phyloP scores from a whole-genome alignment of 2,329 filamentous ascomycete species.

The Tolypocladium pustulatum region DNA sequence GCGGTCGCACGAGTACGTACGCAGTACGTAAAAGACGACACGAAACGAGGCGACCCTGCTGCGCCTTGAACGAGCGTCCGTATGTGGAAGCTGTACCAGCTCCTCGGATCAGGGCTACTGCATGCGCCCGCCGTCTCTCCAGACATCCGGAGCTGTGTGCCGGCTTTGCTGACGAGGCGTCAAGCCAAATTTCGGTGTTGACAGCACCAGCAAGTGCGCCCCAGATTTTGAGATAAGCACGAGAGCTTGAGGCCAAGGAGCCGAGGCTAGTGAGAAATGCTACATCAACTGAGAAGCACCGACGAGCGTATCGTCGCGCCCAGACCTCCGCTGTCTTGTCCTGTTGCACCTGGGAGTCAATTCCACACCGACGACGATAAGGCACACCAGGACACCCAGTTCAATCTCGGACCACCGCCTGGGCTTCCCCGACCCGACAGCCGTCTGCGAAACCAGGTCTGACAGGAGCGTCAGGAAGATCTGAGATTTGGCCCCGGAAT shows the following conservation, averaged over 20 bases:
- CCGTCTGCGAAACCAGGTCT: constrained; percentile 2
- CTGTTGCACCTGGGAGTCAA: not conserved
- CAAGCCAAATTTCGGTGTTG: not conserved
- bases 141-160: not conserved
- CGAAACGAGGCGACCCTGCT: not conserved
- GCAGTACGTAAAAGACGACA: not conserved
- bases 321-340: not conserved
- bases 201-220: not conserved
- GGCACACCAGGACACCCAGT: not conserved
- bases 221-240: not conserved
- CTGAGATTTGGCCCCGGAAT: constrained; percentile 24
- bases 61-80: not conserved
- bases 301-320: not conserved
- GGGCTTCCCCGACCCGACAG: constrained; percentile 18
- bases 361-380: not conserved
- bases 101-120: constrained; percentile 1
- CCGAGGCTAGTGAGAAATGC: not conserved
- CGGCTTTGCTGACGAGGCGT: not conserved
- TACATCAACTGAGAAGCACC: not conserved
- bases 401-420: constrained; percentile 4
- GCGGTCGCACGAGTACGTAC: not conserved
- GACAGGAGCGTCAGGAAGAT: constrained; percentile 19
- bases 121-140: constrained; percentile 1
- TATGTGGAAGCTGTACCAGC: constrained; percentile 3
- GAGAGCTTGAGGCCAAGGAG: not conserved